Percentiles rank a stretch among this genome's conserved stretches.
Evolutionary conservation across 495 filamentous ascomycete genomes (phyloP).

Genomic region (Parathielavia hyrcaniae): DNA sequence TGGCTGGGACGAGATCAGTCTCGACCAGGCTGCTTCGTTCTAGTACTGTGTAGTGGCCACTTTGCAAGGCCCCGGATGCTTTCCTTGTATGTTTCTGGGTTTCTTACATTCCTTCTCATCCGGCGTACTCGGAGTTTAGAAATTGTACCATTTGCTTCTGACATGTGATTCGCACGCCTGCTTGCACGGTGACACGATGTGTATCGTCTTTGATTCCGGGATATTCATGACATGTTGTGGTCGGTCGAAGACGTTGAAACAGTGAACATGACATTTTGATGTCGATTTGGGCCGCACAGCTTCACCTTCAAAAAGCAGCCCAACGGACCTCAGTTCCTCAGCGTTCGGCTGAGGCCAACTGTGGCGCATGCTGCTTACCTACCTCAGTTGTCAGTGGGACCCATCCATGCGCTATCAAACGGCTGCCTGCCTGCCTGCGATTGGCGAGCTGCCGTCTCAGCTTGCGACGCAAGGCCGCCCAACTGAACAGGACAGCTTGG

Average conservation of each 20-base stretch:
- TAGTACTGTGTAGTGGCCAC: background rate
- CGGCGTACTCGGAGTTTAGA: slow-evolving; percentile 9
- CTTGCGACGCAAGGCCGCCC: slow-evolving; percentile 19
- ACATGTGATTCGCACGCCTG: background rate
- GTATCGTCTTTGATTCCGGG: too few species aligned
- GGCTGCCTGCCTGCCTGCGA: slow-evolving; percentile 10
- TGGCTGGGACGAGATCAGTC: background rate
- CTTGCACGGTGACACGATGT: too few species aligned
- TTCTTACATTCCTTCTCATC: slow-evolving; percentile 1
- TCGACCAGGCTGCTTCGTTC: background rate
- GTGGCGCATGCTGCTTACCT: slow-evolving; percentile 1
- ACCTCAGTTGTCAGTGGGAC: too few species aligned
- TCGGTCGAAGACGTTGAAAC: too few species aligned
- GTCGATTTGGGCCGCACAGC: too few species aligned
- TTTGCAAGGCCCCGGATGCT: background rate
- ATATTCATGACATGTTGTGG: too few species aligned
- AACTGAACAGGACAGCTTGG: slow-evolving; percentile 12
- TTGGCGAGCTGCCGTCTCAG: slow-evolving; percentile 24
- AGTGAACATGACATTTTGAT: too few species aligned
- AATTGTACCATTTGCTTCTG: background rate
- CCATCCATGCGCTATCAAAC: background rate
- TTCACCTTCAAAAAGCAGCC: too few species aligned
- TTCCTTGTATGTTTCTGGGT: slow-evolving; percentile 1
- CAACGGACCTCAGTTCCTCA: too few species aligned
- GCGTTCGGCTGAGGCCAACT: background rate